These are phyloP conservation scores for Hypoxylon sp. DNA, from an alignment of 2,329 filamentous ascomycete species.

Conservation along the genomic window DNA sequence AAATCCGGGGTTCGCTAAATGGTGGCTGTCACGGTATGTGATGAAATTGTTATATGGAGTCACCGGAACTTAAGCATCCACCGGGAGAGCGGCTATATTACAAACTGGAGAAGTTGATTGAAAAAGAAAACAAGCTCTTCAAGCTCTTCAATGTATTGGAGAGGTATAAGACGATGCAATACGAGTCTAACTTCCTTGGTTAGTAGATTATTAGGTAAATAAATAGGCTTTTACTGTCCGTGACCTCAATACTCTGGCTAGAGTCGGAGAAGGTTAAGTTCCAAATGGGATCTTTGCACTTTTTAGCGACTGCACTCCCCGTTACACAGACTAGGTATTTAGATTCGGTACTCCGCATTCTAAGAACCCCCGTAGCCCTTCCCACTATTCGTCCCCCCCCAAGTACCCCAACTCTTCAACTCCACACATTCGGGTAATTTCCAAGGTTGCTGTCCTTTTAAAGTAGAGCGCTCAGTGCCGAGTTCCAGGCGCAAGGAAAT, in stretches of 20 bases:
- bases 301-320: slow-evolving; percentile 23
- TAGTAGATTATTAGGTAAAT: not conserved
- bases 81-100: slow-evolving; percentile 37
- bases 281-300: not conserved
- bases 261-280: slow-evolving; percentile 10
- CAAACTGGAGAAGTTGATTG: slow-evolving; percentile 14
- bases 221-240: not conserved
- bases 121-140: not conserved
- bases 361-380: slow-evolving; percentile 10
- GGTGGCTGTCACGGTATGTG: slow-evolving; percentile 40
- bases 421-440: slow-evolving; percentile 46
- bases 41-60: slow-evolving; percentile 31
- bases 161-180: not conserved
- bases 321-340: slow-evolving; percentile 15
- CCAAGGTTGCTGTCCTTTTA: slow-evolving; percentile 5
- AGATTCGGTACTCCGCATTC: slow-evolving; percentile 44
- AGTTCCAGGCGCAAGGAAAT: slow-evolving; percentile 7
- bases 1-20: slow-evolving; percentile 45
- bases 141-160: not conserved
- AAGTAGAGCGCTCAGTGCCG: slow-evolving; percentile 22
- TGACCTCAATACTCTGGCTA: not conserved
- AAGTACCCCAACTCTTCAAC: slow-evolving; percentile 45
- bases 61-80: slow-evolving; percentile 36
- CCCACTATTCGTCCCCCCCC: slow-evolving; percentile 23
- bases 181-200: not conserved